Evolutionary conservation across 1,139 yeast genomes (phyloP), one percentile per base, ranked within the genome.

Genomic region (Dujonia santamariae): DNA sequence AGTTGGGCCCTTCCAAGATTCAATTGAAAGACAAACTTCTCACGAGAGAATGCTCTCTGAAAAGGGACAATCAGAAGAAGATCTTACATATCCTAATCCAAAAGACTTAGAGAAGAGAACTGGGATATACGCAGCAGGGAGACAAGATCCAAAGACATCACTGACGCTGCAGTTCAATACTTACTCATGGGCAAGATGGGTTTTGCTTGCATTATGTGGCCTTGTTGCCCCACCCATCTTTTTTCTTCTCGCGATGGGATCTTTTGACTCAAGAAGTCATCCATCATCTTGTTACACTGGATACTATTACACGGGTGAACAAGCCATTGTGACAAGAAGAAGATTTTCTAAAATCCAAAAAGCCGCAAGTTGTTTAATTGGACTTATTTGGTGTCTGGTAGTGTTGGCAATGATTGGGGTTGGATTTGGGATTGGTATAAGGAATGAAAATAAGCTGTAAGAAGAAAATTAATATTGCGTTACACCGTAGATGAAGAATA

Each of bases 401-500:
- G 53, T 64, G 4, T 38, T 66, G 19, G 64, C 70, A 11, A 63
- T 66, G 72, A 61, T 67, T 13, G 72, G 67, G 0, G 63, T 67
- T 5, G 71, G 72, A 0, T 41, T 67, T 19, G 72, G 69, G 13
- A 38, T 57, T 3, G 59, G 60, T 6, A 28, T 41, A 12, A 12
- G 14, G 9, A 14, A 20, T 11, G 31, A 20, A 7, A n/a, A 11
- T 11, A n/a, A 14, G 12, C 13, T 14, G 25, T 22, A n/a, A n/a
- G n/a, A n/a, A n/a, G n/a, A n/a, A n/a, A n/a, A n/a, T n/a, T n/a
- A n/a, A n/a, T n/a, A n/a, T n/a, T n/a, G n/a, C n/a, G n/a, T n/a
- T 9, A 19, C 8, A 19, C 9, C 21, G 7, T 9, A 7, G 21
- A 19, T 7, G 21, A 7, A 19, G 21, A 19, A 9, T 7, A 19